These are phyloP conservation scores for Globisporangium spiculum DNA, from an alignment of 352 stramenopile species.

Conservation along the genomic window DNA sequence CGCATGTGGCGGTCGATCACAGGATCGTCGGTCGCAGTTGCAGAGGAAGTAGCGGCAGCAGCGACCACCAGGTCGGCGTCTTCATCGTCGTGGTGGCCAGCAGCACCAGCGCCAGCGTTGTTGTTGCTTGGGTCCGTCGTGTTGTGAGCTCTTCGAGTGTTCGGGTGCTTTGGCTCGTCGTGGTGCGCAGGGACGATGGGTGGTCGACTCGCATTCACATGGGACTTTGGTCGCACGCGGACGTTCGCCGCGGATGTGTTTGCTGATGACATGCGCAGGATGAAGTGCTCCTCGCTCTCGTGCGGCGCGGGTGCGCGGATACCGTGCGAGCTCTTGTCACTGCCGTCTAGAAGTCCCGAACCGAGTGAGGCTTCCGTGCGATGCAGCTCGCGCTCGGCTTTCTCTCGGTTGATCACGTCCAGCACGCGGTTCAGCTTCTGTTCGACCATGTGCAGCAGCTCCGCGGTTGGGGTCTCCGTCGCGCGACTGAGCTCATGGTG, in stretches of 20 bases:
- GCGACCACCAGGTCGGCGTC: neutral
- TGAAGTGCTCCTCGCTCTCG: constrained; percentile 84
- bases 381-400: constrained; percentile 76
- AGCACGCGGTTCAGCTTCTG: constrained; percentile 81
- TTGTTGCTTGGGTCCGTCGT: constrained; percentile 18
- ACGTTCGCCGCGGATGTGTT: constrained; percentile 68
- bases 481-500: constrained; percentile 65
- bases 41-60: neutral
- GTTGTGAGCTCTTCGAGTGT: constrained; percentile 18
- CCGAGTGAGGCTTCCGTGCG: constrained; percentile 49
- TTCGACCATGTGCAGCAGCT: constrained; percentile 77
- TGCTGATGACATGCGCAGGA: constrained; percentile 73
- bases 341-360: constrained; percentile 3
- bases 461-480: constrained; percentile 63
- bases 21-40: constrained; percentile 37
- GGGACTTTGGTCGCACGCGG: constrained; percentile 72
- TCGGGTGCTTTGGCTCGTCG: constrained; percentile 25
- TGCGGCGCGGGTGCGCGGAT: constrained; percentile 55
- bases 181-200: constrained; percentile 18
- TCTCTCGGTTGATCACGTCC: constrained; percentile 83
- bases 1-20: constrained; percentile 77
- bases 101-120: constrained; percentile 19
- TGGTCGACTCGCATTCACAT: constrained; percentile 25
- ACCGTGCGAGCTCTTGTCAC: constrained; percentile 36
- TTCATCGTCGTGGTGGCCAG: constrained; percentile 21